These are phyloP conservation scores for Mortierella sp. DNA, from an alignment of 371 early-diverging fungal species.

Conservation along the genomic window DNA sequence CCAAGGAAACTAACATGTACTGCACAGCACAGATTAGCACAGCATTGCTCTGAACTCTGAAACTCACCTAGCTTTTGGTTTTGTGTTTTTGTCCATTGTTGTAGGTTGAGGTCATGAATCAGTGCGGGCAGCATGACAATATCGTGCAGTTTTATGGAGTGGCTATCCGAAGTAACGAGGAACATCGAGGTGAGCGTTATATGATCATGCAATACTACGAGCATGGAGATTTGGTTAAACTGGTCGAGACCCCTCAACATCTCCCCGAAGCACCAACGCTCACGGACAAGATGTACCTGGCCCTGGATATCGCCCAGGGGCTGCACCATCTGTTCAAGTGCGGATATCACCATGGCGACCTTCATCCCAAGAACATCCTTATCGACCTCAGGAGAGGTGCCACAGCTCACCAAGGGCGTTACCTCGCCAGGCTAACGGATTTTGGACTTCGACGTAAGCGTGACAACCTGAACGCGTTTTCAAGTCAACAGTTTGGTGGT, in stretches of 20 bases:
- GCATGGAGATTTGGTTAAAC: slow-evolving; percentile 30
- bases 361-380: slow-evolving; percentile 48
- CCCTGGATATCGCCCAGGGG: slow-evolving; percentile 39
- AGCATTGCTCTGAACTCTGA: no score
- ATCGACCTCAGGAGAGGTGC: slow-evolving; percentile 20
- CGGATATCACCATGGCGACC: slow-evolving; percentile 49
- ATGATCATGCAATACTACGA: slow-evolving; percentile 51
- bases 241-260: slow-evolving; percentile 12
- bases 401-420: slow-evolving; percentile 20
- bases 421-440: slow-evolving; percentile 44
- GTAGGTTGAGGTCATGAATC: slow-evolving; percentile 48
- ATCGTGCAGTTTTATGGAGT: slow-evolving; percentile 47
- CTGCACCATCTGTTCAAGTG: slow-evolving; percentile 35
- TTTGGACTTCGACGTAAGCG: slow-evolving; percentile 43
- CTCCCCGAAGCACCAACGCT: slow-evolving; percentile 36
- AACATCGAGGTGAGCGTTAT: slow-evolving; percentile 26
- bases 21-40: no score
- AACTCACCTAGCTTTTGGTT: background rate
- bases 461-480: slow-evolving; percentile 23
- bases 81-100: background rate
- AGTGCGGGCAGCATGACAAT: slow-evolving; percentile 37
- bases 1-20: no score
- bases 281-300: slow-evolving; percentile 30
- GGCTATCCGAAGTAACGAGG: slow-evolving; percentile 22
- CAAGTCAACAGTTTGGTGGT: slow-evolving; percentile 50